Conservation (phyloP, 257 asterid species). For the Haberlea rhodopensis region DNA sequence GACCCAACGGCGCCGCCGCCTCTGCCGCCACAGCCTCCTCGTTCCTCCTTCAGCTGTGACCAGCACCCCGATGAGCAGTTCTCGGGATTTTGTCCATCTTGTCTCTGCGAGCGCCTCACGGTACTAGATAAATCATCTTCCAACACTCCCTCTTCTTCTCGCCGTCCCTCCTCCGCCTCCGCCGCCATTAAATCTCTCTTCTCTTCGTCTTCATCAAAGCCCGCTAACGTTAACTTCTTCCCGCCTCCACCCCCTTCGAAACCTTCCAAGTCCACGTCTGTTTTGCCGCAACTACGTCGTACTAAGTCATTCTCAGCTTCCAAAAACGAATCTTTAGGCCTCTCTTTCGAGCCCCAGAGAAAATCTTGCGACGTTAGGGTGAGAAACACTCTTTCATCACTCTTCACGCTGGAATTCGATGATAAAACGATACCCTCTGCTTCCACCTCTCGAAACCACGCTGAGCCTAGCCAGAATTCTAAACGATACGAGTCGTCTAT, state of each 20-base stretch:
- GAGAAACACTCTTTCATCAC: conserved; percentile 59
- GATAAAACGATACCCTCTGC: conserved; percentile 27
- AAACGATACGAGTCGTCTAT: conserved; percentile 26
- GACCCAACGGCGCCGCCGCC: conserved; percentile 50
- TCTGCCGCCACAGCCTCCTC: conserved; percentile 48
- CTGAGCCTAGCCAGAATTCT: conserved; percentile 13
- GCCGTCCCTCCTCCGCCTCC: conserved; percentile 53
- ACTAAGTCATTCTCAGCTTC: conserved; percentile 85
- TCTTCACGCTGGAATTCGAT: conserved; percentile 54
- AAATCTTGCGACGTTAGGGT: conserved; percentile 90
- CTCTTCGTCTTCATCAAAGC: conserved; percentile 32
- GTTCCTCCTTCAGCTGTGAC: conserved; percentile 57
- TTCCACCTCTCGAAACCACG: conserved; percentile 25
- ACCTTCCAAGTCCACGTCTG: conserved; percentile 45
- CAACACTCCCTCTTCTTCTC: conserved; percentile 40
- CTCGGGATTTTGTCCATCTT: conserved; percentile 51
- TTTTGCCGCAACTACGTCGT: conserved; percentile 81
- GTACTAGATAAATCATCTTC: conserved; percentile 42
- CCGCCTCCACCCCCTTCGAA: conserved; percentile 54
- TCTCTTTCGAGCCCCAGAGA: conserved; percentile 71
- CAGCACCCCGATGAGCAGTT: conserved; percentile 54
- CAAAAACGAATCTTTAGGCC: conserved; percentile 68
- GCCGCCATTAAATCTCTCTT: conserved; percentile 71
- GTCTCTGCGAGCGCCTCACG: conserved; percentile 54
- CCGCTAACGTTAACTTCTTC: conserved; percentile 23